A percentile compares a stretch with the other conserved stretches of the same genome.
These are phyloP conservation scores for Daedalea quercina DNA, from an alignment of 768 basidiomycete species.

Conservation along the genomic window DNA sequence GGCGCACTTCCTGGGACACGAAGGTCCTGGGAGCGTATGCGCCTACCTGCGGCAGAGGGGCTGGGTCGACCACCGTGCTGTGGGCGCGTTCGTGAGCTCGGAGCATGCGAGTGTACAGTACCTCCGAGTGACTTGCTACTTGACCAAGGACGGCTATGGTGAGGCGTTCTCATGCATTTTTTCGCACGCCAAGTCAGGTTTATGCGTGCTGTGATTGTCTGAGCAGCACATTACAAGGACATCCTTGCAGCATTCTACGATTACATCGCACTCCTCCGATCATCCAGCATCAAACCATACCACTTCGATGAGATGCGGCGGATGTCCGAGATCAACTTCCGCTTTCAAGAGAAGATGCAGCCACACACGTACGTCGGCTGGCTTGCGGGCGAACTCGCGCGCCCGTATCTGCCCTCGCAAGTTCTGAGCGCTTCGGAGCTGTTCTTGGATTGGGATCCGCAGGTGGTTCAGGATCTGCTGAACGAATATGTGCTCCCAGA, in stretches of 20 bases:
- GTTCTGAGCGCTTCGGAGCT: constrained; percentile 12
- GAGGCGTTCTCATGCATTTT: constrained; percentile 10
- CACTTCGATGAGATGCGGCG: constrained; percentile 38
- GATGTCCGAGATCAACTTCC: constrained; percentile 39
- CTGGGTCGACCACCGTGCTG: constrained; percentile 25
- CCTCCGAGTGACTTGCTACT: constrained; percentile 36
- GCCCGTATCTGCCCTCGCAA: constrained; percentile 13
- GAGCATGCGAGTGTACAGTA: constrained; percentile 26
- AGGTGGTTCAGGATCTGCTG: constrained; percentile 14
- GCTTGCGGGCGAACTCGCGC: constrained; percentile 24
- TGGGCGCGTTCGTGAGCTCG: constrained; percentile 29
- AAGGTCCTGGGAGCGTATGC: constrained; percentile 43
- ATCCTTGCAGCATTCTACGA: constrained; percentile 37
- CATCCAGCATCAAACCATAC: constrained; percentile 17
- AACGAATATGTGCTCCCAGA: constrained; percentile 18
- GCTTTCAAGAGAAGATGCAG: constrained; percentile 38
- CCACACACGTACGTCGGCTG: constrained; percentile 35
- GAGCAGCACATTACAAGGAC: constrained; percentile 32
- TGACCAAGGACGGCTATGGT: constrained; percentile 47
- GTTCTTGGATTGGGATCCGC: constrained; percentile 16
- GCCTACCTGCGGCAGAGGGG: constrained; percentile 44
- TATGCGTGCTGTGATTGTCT: too few relatives aligned
- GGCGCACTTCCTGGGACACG: constrained; percentile 44
- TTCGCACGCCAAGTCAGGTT: background rate
- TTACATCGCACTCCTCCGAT: constrained; percentile 28